A percentile compares a stretch with the other conserved stretches of the same genome.
Conservation (phyloP, 2,329 filamentous ascomycete species). For the Remersonia thermophila region DNA sequence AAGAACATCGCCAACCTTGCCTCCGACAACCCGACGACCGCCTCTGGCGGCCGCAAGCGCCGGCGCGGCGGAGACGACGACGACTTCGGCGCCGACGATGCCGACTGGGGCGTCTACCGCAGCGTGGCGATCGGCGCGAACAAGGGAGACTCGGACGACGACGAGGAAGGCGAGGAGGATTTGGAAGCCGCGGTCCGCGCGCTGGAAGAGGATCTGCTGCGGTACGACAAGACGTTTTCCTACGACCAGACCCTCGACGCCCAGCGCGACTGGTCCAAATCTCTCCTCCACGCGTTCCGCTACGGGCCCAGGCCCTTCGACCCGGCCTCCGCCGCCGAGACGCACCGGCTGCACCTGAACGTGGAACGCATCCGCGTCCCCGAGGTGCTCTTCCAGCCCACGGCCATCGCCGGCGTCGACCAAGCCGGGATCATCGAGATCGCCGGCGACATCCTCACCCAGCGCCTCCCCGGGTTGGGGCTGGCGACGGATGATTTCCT, state of each 20-base stretch:
- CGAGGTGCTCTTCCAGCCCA: constrained; percentile 85
- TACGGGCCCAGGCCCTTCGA: constrained; percentile 83
- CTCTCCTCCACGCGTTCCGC: constrained; percentile 76
- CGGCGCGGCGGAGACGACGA: constrained; percentile 84
- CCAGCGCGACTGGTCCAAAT: constrained; percentile 91
- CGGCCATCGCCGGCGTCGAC: constrained; percentile 72
- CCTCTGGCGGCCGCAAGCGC: constrained; percentile 51
- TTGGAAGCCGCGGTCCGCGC: constrained; percentile 58
- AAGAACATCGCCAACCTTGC: constrained; percentile 94
- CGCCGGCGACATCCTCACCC: constrained; percentile 74
- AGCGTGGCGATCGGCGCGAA: constrained; percentile 74
- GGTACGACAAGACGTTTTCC: constrained; percentile 78
- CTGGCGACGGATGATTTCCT: constrained; percentile 54
- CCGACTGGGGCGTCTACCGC: constrained; percentile 95
- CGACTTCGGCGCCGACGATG: constrained; percentile 91
- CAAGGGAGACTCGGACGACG: constrained; percentile 63
- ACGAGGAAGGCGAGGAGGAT: constrained; percentile 88
- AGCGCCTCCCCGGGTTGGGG: constrained; percentile 51
- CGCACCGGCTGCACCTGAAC: constrained; percentile 86
- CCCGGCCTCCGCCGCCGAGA: constrained; percentile 62
- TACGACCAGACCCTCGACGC: constrained; percentile 88
- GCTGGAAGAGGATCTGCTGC: constrained; percentile 73
- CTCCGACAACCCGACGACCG: constrained; percentile 60
- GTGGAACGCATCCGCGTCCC: constrained; percentile 91
- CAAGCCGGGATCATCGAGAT: constrained; percentile 92